Evolutionary conservation across 2,329 filamentous ascomycete species (phyloP).

Genomic region (Monosporascus sp.): DNA sequence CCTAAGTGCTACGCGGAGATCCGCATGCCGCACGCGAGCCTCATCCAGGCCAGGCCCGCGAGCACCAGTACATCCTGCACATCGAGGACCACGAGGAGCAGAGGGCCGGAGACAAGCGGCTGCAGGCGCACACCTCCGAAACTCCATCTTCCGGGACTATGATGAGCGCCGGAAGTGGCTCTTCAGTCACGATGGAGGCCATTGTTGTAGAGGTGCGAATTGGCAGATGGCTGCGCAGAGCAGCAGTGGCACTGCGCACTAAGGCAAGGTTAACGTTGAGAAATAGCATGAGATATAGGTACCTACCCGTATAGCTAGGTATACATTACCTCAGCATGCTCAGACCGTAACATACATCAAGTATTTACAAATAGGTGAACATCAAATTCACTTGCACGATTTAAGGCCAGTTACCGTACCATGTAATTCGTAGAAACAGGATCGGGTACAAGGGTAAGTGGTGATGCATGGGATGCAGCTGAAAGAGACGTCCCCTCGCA

Average conservation of each 20-base stretch:
- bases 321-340: no score
- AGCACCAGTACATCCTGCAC: conserved; percentile 18
- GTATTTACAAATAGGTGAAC: no score
- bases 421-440: no score
- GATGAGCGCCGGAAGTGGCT: conserved; percentile 31
- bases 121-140: conserved; percentile 10
- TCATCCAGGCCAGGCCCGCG: conserved; percentile 7
- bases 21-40: conserved; percentile 5
- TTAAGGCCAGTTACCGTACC: no score
- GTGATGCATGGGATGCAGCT: no score
- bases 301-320: no score
- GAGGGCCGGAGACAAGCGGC: conserved; percentile 10
- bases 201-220: conserved; percentile 7
- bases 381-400: no score
- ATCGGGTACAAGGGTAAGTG: no score
- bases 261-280: neutral
- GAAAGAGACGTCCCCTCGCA: no score
- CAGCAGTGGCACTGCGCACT: conserved; percentile 8
- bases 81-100: conserved; percentile 18
- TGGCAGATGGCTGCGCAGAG: conserved; percentile 1
- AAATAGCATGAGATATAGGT: no score
- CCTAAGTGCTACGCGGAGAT: conserved; percentile 5
- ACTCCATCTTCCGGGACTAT: conserved; percentile 19
- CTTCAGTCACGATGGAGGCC: conserved; percentile 19
- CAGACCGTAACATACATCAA: no score